These are phyloP conservation scores for Monosporascus sp. DNA, from an alignment of 2,329 filamentous ascomycete genomes.

Conservation along the genomic window DNA sequence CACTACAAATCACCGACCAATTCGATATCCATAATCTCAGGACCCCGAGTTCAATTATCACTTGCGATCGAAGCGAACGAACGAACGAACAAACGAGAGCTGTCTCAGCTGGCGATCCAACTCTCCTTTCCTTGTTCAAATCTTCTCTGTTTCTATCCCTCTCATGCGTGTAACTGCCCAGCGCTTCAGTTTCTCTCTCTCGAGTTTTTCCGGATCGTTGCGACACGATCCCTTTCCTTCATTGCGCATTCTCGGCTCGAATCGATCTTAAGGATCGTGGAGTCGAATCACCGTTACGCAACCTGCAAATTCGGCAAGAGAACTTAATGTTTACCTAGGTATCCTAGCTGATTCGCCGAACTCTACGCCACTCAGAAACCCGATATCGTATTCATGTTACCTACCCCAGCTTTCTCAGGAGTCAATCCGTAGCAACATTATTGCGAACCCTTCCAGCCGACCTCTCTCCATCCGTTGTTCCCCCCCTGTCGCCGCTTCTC, in stretches of 20 bases:
- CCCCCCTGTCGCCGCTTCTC: not conserved
- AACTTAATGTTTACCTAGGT: too few relatives aligned
- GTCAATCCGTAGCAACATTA: too few relatives aligned
- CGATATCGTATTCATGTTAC: not conserved
- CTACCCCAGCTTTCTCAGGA: not conserved
- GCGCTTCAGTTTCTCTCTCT: not conserved
- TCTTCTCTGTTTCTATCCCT: not conserved
- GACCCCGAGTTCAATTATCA: not conserved
- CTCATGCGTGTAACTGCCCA: not conserved
- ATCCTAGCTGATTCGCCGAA: too few relatives aligned
- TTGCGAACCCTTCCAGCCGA: not conserved
- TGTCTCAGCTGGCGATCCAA: not conserved
- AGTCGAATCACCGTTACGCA: too few relatives aligned
- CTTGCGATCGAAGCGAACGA: not conserved
- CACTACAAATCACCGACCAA: not conserved
- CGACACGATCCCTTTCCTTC: not conserved
- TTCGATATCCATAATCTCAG: not conserved
- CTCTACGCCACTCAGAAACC: too few relatives aligned
- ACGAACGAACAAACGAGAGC: not conserved
- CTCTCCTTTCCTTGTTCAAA: not conserved
- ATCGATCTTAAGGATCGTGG: not conserved
- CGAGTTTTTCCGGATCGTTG: not conserved
- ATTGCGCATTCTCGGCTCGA: not conserved
- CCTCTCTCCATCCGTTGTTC: not conserved
- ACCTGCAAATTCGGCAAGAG: too few relatives aligned